A percentile compares a stretch with the other conserved stretches of the same genome.
phyloP scores from a whole-genome alignment of 2,329 filamentous ascomycete genomes.

The Colletotrichum tanaceti region DNA sequence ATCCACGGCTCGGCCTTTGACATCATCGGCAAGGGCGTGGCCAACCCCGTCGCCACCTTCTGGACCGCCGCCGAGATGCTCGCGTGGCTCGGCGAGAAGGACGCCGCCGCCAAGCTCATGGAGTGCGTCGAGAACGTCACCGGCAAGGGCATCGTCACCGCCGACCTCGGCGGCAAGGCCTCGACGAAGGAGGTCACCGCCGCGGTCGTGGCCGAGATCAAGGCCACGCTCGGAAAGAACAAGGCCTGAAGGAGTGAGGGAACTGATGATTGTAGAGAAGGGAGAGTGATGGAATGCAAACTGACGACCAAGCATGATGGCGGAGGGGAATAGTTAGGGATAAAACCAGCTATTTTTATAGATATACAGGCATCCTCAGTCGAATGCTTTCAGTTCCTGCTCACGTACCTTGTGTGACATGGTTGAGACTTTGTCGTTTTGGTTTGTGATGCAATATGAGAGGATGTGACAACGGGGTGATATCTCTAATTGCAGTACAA shows the following conservation, averaged over 20 bases:
- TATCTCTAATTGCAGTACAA: too few relatives aligned
- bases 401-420: too few relatives aligned
- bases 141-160: conserved; percentile 60
- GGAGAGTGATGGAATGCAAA: not conserved
- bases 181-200: conserved; percentile 41
- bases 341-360: conserved; percentile 4
- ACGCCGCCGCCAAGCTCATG: conserved; percentile 60
- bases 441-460: too few relatives aligned
- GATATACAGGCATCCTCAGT: not conserved
- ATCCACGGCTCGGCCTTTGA: conserved; percentile 67
- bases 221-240: conserved; percentile 22
- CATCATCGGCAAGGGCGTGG: conserved; percentile 64
- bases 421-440: too few relatives aligned
- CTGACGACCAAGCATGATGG: conserved; percentile 16
- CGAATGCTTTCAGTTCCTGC: not conserved
- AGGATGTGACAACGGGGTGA: too few relatives aligned
- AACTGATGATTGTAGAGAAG: too few relatives aligned
- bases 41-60: conserved; percentile 66
- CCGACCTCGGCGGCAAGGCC: conserved; percentile 60
- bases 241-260: not conserved
- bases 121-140: conserved; percentile 62
- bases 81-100: conserved; percentile 62
- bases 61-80: conserved; percentile 67
- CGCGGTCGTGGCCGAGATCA: conserved; percentile 37
- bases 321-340: conserved; percentile 3